Evolutionary conservation across 176 grass and related monocot genomes (phyloP).

Genomic region (Hsuehochloa calcarea): DNA sequence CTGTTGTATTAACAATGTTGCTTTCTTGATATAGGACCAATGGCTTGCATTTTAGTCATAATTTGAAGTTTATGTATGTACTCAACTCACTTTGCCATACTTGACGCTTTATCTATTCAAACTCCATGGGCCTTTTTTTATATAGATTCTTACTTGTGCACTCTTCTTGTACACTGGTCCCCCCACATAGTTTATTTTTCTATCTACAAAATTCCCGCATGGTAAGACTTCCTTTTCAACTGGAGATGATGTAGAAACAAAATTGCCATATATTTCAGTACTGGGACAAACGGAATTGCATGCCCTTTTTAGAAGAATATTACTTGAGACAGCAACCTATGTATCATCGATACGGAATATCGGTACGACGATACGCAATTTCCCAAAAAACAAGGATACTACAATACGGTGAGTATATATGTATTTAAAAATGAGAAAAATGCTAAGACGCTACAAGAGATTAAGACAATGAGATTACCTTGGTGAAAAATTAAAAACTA

Average conservation of each 20-base stretch:
- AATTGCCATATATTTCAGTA: neutral
- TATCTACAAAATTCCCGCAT: neutral
- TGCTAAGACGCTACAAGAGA: too few relatives aligned
- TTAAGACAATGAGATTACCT: too few relatives aligned
- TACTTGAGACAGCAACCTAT: neutral
- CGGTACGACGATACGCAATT: too few relatives aligned
- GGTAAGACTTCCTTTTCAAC: neutral
- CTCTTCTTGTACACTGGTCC: neutral
- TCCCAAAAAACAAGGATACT: too few relatives aligned
- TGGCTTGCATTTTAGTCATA: neutral
- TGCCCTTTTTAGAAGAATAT: neutral
- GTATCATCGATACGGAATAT: too few relatives aligned
- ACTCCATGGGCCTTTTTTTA: neutral
- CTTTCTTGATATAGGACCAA: neutral
- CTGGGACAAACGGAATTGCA: neutral
- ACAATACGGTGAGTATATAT: too few relatives aligned
- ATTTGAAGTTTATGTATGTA: neutral
- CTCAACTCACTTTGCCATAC: neutral
- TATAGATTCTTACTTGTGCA: conserved; percentile 25
- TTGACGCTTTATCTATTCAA: neutral
- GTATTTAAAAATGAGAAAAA: too few relatives aligned
- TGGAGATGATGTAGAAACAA: neutral
- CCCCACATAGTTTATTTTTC: neutral
- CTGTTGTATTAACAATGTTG: neutral
- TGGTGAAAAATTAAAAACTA: too few relatives aligned